phyloP scores from a whole-genome alignment of 768 basidiomycete species.

The Amanita polypyramis region DNA sequence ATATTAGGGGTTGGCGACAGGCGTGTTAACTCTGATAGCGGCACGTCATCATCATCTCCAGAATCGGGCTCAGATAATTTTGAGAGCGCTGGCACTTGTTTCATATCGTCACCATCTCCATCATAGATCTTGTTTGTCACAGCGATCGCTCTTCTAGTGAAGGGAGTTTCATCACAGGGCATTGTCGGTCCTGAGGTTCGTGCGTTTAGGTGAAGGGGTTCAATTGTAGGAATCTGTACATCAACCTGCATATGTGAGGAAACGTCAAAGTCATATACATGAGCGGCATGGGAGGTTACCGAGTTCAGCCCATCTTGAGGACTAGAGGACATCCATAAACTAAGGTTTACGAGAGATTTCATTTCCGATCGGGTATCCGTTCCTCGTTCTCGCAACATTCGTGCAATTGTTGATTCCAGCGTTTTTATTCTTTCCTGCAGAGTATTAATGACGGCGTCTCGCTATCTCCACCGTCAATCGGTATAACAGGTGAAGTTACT shows the following conservation, averaged over 20 bases:
- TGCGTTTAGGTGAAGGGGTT: slow-evolving; percentile 1
- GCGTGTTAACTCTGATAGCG: slow-evolving; percentile 15
- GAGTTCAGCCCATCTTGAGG: slow-evolving; percentile 12
- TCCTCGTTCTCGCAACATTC: slow-evolving; percentile 28
- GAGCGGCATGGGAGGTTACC: slow-evolving; percentile 3
- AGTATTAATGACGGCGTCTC: slow-evolving; percentile 34
- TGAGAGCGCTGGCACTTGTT: slow-evolving; percentile 6
- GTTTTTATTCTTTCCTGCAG: slow-evolving; percentile 33
- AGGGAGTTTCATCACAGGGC: background rate
- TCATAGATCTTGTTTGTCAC: background rate
- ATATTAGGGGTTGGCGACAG: slow-evolving; percentile 5
- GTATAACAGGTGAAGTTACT: slow-evolving; percentile 3
- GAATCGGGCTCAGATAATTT: slow-evolving; percentile 12
- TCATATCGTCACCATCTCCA: background rate
- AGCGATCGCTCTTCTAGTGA: background rate
- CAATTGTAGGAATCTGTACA: slow-evolving; percentile 4
- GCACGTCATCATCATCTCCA: slow-evolving; percentile 16
- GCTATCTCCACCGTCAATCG: slow-evolving; percentile 21
- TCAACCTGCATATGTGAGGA: background rate
- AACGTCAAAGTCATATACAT: background rate
- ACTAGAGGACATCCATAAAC: slow-evolving; percentile 28
- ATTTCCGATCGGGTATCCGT: slow-evolving; percentile 14
- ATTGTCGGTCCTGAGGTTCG: background rate
- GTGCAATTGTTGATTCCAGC: slow-evolving; percentile 37
- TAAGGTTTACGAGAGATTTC: slow-evolving; percentile 30